Conservation (phyloP, 768 basidiomycete species). For the Tulasnella sp. region DNA sequence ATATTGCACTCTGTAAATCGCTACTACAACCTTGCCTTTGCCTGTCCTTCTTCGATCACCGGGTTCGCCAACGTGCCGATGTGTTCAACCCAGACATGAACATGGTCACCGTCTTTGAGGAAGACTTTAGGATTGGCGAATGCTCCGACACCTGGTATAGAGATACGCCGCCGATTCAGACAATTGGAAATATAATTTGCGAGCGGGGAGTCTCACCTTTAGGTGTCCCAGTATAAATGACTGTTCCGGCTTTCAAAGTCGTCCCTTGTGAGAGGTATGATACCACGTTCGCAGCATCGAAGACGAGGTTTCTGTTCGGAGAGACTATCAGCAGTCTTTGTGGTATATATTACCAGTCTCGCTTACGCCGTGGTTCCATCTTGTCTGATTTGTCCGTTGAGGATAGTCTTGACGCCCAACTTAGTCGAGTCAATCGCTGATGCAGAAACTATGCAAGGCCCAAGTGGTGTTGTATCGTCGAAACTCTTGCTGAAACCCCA, state of each 20-base stretch:
- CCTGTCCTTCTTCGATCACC: constrained; percentile 60
- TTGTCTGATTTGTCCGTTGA: constrained; percentile 69
- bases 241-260: constrained; percentile 72
- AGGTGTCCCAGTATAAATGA: constrained; percentile 62
- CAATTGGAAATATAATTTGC: background rate
- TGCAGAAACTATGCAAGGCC: constrained; percentile 73
- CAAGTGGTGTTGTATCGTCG: constrained; percentile 66
- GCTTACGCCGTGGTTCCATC: constrained; percentile 74
- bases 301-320: constrained; percentile 65
- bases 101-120: constrained; percentile 68
- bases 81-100: constrained; percentile 65
- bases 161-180: constrained; percentile 37
- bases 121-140: constrained; percentile 64
- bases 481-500: constrained; percentile 89
- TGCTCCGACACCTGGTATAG: constrained; percentile 73
- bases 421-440: constrained; percentile 62
- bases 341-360: background rate
- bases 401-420: constrained; percentile 54
- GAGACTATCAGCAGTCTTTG: background rate
- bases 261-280: constrained; percentile 80
- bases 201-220: constrained; percentile 15
- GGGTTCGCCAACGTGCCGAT: constrained; percentile 77
- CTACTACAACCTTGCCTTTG: constrained; percentile 6
- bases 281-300: constrained; percentile 70
- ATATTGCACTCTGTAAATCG: background rate